phyloP scores from a whole-genome alignment of 2,329 filamentous ascomycete species.

The Fusarium sp. region DNA sequence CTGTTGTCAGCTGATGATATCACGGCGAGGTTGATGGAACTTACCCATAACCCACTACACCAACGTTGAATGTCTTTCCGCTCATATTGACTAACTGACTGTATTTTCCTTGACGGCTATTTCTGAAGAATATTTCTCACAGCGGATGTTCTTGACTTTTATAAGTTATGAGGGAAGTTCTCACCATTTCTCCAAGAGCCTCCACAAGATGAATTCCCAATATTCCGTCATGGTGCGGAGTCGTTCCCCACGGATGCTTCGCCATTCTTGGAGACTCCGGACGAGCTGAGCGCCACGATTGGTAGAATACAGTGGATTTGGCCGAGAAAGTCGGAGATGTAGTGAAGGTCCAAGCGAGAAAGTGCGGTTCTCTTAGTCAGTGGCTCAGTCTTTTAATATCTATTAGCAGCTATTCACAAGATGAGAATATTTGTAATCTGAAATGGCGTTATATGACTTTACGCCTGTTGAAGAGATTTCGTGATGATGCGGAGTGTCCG shows the following conservation, averaged over 20 bases:
- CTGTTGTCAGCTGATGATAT: slow-evolving; percentile 27
- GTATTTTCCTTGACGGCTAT: not conserved
- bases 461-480: not conserved
- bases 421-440: not conserved
- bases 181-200: slow-evolving; percentile 13
- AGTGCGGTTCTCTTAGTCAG: slow-evolving; percentile 23
- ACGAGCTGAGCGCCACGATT: slow-evolving; percentile 28
- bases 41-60: slow-evolving; percentile 63
- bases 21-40: slow-evolving; percentile 27
- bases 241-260: slow-evolving; percentile 35
- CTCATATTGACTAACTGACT: slow-evolving; percentile 40
- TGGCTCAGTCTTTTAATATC: not conserved
- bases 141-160: not conserved
- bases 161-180: not conserved
- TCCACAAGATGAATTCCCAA: slow-evolving; percentile 26
- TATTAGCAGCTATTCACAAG: not conserved
- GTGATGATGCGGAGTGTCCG: slow-evolving; percentile 7
- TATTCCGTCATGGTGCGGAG: slow-evolving; percentile 41
- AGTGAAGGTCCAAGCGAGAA: slow-evolving; percentile 35
- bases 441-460: not conserved
- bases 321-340: slow-evolving; percentile 31
- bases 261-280: slow-evolving; percentile 14
- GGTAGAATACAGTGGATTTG: slow-evolving; percentile 33
- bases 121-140: not conserved
- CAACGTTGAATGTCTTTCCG: slow-evolving; percentile 58